Base-by-base conservation (phyloP, 441 rosid species). In the Pelargonium fulgidum region DNA sequence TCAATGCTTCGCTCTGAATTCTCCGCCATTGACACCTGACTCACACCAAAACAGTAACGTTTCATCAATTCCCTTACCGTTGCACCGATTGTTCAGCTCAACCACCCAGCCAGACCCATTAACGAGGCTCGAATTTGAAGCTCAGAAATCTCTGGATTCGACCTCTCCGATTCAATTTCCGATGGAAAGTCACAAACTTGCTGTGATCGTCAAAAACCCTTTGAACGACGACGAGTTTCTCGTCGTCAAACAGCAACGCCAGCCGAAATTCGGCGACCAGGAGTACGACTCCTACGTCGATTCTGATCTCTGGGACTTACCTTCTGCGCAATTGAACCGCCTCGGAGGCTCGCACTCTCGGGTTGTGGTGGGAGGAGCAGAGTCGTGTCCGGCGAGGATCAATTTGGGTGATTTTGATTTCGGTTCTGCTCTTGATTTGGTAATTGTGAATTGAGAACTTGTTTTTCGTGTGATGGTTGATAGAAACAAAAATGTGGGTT, bases 221-320 rank as follows among this genome's bases (percentile, higher is more conserved):
- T 62, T 16, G 44, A 72, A 68, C 70, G 82, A 73, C 64, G 17
- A 77, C 41, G 72, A 79, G 44, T 88, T 91, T 67, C 80, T 91
- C 20, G 78, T 93, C 41, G 52, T 76, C 17, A 89, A 79, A 75
- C 94, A 84, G 16, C 54, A 78, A 79, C 75, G 10, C 87, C 97
- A 94, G 4, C 81, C 85, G 12, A 68, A 76, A 74, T 85, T 86
- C 74, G 79, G 78, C 65, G 83, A 87, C 7, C 82, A 81, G 45
- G 86, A 80, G 69, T 89, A 89, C 71, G 95, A 90, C 71, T 86
- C 87, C 39, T 85, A 68, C 50, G 76, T 83, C 50, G 98, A 91
- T 79, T 88, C 90, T 66, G 82, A 88, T 79, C 86, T 89, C 67
- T 87, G 92, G 95, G 94, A 93, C 84, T 77, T 93, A 45, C 98